phyloP scores from a whole-genome alignment of 352 stramenopile genomes.

The Phytophthora melonis region DNA sequence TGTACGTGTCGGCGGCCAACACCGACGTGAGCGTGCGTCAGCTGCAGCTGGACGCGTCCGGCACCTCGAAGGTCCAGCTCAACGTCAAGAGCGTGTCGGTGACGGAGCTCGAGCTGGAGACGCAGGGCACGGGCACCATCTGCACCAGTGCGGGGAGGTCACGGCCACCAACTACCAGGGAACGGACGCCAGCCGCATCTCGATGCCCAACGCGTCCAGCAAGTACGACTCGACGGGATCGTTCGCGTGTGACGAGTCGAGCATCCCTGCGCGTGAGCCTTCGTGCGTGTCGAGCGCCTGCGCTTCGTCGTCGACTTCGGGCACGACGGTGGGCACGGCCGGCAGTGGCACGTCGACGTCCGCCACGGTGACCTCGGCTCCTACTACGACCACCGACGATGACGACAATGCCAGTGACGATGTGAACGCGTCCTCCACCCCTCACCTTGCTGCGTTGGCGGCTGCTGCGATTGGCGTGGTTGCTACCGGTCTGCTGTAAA shows the following conservation, averaged over 20 bases:
- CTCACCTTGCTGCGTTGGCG: slow-evolving; percentile 17
- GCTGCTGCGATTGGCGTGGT: slow-evolving; percentile 16
- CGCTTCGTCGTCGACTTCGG: slow-evolving; percentile 14
- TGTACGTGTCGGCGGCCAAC: slow-evolving; percentile 36
- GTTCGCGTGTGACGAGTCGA: slow-evolving; percentile 30
- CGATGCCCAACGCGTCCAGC: slow-evolving; percentile 42
- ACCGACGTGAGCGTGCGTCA: slow-evolving; percentile 33
- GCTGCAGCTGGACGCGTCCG: slow-evolving; percentile 27
- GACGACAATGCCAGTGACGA: slow-evolving; percentile 24
- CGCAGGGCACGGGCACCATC: slow-evolving; percentile 32
- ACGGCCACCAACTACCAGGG: slow-evolving; percentile 35
- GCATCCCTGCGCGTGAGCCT: slow-evolving; percentile 30
- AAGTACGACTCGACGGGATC: slow-evolving; percentile 41
- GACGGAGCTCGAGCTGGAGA: slow-evolving; percentile 31
- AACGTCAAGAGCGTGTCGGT: slow-evolving; percentile 33
- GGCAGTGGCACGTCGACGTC: slow-evolving; percentile 5
- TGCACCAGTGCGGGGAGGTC: slow-evolving; percentile 32
- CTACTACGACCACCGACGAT: slow-evolving; percentile 26
- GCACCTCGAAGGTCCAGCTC: slow-evolving; percentile 34
- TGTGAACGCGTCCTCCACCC: slow-evolving; percentile 22
- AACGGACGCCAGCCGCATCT: slow-evolving; percentile 34
- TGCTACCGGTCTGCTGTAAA: slow-evolving; percentile 23
- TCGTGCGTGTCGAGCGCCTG: slow-evolving; percentile 33
- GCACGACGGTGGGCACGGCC: not conserved
- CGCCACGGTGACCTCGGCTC: slow-evolving; percentile 23